phyloP scores from a whole-genome alignment of 495 filamentous ascomycete genomes.

The Penicillium subrubescens region DNA sequence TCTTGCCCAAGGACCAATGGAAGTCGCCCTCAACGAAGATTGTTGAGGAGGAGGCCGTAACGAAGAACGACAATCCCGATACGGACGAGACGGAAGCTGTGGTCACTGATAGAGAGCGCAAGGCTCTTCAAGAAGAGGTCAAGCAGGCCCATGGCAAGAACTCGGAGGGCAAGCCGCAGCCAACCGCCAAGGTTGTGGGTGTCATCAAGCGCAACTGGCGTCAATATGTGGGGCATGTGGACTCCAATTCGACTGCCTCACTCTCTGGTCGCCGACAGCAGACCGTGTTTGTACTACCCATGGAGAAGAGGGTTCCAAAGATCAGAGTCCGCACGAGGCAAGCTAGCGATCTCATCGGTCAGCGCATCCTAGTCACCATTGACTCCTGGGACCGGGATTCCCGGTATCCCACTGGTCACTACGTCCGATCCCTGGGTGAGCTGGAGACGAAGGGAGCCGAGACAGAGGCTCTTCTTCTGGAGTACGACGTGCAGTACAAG shows the following conservation, averaged over 20 bases:
- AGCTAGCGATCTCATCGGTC: constrained; percentile 81
- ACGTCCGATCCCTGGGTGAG: constrained; percentile 89
- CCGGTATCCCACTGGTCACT: constrained; percentile 89
- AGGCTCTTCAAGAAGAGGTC: constrained; percentile 86
- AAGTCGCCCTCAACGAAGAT: constrained; percentile 93
- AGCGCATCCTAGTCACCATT: constrained; percentile 92
- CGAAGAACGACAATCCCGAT: constrained; percentile 90
- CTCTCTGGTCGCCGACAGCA: constrained; percentile 81
- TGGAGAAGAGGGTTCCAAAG: constrained; percentile 97
- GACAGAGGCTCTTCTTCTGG: constrained; percentile 90
- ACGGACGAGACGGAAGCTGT: constrained; percentile 74
- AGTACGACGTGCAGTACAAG: constrained; percentile 96
- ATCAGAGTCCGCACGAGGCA: constrained; percentile 91
- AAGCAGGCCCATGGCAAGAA: constrained; percentile 79
- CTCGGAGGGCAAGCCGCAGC: constrained; percentile 78
- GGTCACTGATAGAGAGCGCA: constrained; percentile 81
- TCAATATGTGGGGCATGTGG: constrained; percentile 95
- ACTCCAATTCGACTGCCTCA: constrained; percentile 77
- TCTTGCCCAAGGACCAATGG: constrained; percentile 93
- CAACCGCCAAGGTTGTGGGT: constrained; percentile 91
- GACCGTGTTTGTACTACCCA: constrained; percentile 89
- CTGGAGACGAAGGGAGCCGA: constrained; percentile 94
- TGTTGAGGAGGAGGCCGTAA: constrained; percentile 90
- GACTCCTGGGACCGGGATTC: constrained; percentile 94
- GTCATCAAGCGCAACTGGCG: constrained; percentile 95